Evolutionary conservation across 2,329 filamentous ascomycete species (phyloP).

Genomic region (Lachnellula occidentalis): DNA sequence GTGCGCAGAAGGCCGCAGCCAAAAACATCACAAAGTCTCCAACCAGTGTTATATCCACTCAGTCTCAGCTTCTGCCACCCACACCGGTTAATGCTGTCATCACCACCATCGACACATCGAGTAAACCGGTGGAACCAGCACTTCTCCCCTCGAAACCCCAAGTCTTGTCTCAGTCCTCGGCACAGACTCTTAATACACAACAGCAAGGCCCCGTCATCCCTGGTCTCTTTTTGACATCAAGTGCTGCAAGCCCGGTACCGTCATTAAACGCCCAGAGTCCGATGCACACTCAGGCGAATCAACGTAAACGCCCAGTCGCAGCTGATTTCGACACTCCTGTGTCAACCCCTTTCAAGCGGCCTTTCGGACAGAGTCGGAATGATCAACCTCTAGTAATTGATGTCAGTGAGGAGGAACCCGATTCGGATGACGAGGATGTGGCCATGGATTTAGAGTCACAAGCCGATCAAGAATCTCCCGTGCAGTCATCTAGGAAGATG

Average conservation of each 20-base stretch:
- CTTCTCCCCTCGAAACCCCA: neutral
- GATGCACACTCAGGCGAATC: slow-evolving; percentile 3
- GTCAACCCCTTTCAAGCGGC: slow-evolving; percentile 42
- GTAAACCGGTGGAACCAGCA: neutral
- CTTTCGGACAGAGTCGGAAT: slow-evolving; percentile 53
- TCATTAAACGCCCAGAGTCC: slow-evolving; percentile 1
- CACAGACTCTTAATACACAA: neutral
- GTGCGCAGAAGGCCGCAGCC: slow-evolving; percentile 35
- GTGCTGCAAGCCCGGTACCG: slow-evolving; percentile 6
- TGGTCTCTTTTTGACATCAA: slow-evolving; percentile 27
- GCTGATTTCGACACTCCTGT: slow-evolving; percentile 62
- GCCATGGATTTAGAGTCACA: slow-evolving; percentile 60
- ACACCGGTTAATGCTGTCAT: neutral
- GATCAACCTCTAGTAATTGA: slow-evolving; percentile 71
- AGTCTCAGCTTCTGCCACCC: slow-evolving; percentile 2
- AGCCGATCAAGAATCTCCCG: slow-evolving; percentile 38
- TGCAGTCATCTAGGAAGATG: slow-evolving; percentile 14
- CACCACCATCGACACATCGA: neutral
- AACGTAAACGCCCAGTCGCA: slow-evolving; percentile 57
- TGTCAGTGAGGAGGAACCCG: slow-evolving; percentile 69
- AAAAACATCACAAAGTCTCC: slow-evolving; percentile 18
- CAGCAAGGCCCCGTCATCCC: slow-evolving; percentile 17
- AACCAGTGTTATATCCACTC: slow-evolving; percentile 5
- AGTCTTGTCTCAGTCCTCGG: neutral
- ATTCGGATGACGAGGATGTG: slow-evolving; percentile 54